A percentile compares a stretch with the other conserved stretches of the same genome.
Evolutionary conservation across 208 protist species (phyloP).

Genomic region (Leptomonas pyrrhocoris): DNA sequence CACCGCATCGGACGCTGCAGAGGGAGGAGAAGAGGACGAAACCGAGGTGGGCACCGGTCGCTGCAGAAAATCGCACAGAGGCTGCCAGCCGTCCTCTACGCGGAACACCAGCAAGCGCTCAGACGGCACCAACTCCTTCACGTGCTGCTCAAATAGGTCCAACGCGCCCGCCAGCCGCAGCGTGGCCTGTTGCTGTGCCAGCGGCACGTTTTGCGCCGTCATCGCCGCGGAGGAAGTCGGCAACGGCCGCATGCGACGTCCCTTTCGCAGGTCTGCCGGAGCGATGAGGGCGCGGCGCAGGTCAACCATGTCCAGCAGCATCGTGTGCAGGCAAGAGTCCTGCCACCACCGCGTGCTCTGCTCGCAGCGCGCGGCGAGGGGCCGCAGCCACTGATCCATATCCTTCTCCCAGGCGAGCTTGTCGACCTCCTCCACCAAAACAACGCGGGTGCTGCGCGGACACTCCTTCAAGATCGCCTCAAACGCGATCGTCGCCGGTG

Average conservation of each 20-base stretch:
- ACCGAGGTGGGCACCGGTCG: constrained; percentile 37
- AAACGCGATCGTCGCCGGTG: constrained; percentile 80
- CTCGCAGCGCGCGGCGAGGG: constrained; percentile 49
- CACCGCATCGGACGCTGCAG: background rate
- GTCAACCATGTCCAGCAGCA: constrained; percentile 64
- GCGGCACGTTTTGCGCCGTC: constrained; percentile 35
- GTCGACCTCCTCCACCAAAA: constrained; percentile 82
- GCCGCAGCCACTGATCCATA: constrained; percentile 48
- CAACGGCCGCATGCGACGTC: constrained; percentile 6
- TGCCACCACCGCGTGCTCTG: constrained; percentile 16
- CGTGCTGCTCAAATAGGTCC: constrained; percentile 76
- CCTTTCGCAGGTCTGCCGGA: constrained; percentile 13
- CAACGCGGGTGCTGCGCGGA: constrained; percentile 75
- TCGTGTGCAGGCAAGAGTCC: constrained; percentile 46
- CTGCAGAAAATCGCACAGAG: constrained; percentile 72
- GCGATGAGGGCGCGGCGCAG: constrained; percentile 37
- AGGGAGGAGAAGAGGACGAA: background rate
- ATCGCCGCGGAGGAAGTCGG: constrained; percentile 18
- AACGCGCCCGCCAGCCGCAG: constrained; percentile 50
- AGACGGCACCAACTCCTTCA: constrained; percentile 67
- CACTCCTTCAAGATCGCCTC: constrained; percentile 74
- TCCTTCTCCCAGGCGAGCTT: constrained; percentile 78
- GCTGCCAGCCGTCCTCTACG: constrained; percentile 76
- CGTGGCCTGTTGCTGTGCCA: constrained; percentile 27
- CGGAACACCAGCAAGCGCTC: constrained; percentile 85